Evolutionary conservation across 768 basidiomycete species (phyloP).

Genomic region (Scleroderma bovista): DNA sequence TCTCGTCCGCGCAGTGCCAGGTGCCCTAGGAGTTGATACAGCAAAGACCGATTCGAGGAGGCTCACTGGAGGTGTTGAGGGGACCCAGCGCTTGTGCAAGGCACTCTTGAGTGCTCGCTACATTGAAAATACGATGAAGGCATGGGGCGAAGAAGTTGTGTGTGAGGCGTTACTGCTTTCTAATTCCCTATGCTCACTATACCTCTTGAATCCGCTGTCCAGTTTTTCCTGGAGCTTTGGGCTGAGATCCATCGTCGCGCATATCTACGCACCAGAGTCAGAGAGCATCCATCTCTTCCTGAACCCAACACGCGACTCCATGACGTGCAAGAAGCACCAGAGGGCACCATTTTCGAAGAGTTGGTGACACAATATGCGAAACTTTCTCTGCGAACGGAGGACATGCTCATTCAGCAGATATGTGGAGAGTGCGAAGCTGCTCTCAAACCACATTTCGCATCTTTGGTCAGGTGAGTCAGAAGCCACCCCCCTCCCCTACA

Average conservation of each 20-base stretch:
- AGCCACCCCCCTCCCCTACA: no score
- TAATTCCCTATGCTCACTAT: neutral
- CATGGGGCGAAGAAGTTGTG: slow-evolving; percentile 90
- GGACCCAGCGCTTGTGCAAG: slow-evolving; percentile 78
- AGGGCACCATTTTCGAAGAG: slow-evolving; percentile 76
- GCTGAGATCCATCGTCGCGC: slow-evolving; percentile 63
- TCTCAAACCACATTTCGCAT: slow-evolving; percentile 66
- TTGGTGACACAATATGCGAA: slow-evolving; percentile 59
- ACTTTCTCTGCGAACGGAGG: slow-evolving; percentile 68
- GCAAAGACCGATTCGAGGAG: slow-evolving; percentile 45
- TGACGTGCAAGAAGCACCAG: slow-evolving; percentile 32
- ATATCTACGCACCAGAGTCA: slow-evolving; percentile 50
- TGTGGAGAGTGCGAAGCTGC: slow-evolving; percentile 75
- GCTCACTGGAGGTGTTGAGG: slow-evolving; percentile 79
- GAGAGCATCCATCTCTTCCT: slow-evolving; percentile 47
- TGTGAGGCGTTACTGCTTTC: slow-evolving; percentile 21
- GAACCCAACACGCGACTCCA: slow-evolving; percentile 23
- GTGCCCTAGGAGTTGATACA: slow-evolving; percentile 62
- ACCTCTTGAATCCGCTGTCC: slow-evolving; percentile 3
- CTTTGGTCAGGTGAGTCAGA: slow-evolving; percentile 38
- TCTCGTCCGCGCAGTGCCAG: slow-evolving; percentile 88
- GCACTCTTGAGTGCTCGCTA: slow-evolving; percentile 79
- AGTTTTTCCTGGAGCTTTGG: slow-evolving; percentile 95
- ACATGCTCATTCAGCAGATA: slow-evolving; percentile 81
- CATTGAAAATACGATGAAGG: slow-evolving; percentile 60